Conservation (phyloP, 768 basidiomycete species). For the Lyophyllum semitale region DNA sequence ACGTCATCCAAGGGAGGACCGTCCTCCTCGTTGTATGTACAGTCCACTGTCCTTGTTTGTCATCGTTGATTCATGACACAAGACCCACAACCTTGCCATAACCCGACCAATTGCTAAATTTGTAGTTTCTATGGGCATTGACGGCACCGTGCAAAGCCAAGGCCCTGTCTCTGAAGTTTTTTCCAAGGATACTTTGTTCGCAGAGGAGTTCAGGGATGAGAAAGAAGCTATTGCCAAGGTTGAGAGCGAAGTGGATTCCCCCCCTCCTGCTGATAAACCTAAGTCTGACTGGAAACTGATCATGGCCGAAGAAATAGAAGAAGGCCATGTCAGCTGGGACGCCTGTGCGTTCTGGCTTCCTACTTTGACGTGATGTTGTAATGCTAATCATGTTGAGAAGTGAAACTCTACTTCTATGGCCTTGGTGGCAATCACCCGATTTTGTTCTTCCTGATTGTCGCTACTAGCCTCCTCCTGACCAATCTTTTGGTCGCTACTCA, state of each 20-base stretch:
- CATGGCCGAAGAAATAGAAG: constrained; percentile 61
- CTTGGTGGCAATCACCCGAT: constrained; percentile 38
- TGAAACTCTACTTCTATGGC: constrained; percentile 39
- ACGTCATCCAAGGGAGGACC: constrained; percentile 77
- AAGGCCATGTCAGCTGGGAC: constrained; percentile 58
- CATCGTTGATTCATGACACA: not conserved
- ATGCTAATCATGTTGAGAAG: constrained; percentile 25
- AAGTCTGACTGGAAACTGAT: constrained; percentile 60
- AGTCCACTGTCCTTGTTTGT: not conserved
- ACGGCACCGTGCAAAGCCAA: constrained; percentile 53
- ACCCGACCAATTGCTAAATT: constrained; percentile 53
- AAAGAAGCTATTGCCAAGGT: constrained; percentile 27
- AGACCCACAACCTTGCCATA: constrained; percentile 58
- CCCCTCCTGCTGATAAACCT: constrained; percentile 17
- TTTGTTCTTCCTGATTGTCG: constrained; percentile 32
- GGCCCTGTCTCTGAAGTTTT: constrained; percentile 52
- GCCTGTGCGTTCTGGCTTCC: constrained; percentile 30
- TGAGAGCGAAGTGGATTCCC: constrained; percentile 24
- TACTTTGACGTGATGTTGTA: not conserved
- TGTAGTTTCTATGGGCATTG: constrained; percentile 53
- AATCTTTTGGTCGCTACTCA: constrained; percentile 29
- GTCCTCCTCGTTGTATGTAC: constrained; percentile 72
- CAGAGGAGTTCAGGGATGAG: constrained; percentile 28
- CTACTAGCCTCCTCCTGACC: constrained; percentile 22
- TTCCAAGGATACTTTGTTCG: constrained; percentile 37